Conservation (phyloP, 108 stramenopile genomes). For the Fistulifera pelliculosa region DNA sequence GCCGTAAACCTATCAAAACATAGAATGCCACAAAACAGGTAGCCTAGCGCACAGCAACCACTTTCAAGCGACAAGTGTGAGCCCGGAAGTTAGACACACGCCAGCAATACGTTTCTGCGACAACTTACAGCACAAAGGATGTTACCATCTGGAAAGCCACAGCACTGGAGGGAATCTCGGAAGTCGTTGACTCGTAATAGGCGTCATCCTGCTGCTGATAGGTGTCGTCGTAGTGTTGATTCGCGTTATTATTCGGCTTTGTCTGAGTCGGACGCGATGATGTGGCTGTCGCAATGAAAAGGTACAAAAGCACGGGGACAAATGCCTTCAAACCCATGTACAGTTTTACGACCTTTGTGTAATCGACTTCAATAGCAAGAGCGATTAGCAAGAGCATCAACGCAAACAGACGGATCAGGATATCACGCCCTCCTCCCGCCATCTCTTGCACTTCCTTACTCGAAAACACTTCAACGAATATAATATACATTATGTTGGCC, state of each 20-base stretch:
- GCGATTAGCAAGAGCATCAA: constrained; percentile 34
- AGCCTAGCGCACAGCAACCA: constrained; percentile 49
- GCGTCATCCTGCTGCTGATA: constrained; percentile 28
- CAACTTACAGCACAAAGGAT: constrained; percentile 68
- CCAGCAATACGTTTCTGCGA: too few species aligned
- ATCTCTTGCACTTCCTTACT: constrained; percentile 23
- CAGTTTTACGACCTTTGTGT: constrained; percentile 17
- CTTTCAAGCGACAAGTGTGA: constrained; percentile 22
- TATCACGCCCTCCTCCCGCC: constrained; percentile 52
- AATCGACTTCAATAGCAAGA: constrained; percentile 57
- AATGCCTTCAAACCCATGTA: constrained; percentile 68
- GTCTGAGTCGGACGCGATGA: constrained; percentile 37
- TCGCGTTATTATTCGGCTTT: constrained; percentile 3
- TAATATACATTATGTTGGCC: constrained; percentile 58
- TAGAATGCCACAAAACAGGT: constrained; percentile 59
- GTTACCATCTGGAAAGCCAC: constrained; percentile 68
- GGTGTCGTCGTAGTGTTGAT: constrained; percentile 9
- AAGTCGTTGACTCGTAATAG: constrained; percentile 11
- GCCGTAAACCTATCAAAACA: constrained; percentile 75
- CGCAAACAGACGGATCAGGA: constrained; percentile 59
- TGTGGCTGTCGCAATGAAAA: constrained; percentile 58
- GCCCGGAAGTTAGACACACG: too few species aligned
- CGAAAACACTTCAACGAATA: constrained; percentile 46
- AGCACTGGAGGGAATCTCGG: constrained; percentile 51
- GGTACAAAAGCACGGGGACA: constrained; percentile 42